Conservation (phyloP, 2,329 filamentous ascomycete species). For the Graphilbum fragrans region DNA sequence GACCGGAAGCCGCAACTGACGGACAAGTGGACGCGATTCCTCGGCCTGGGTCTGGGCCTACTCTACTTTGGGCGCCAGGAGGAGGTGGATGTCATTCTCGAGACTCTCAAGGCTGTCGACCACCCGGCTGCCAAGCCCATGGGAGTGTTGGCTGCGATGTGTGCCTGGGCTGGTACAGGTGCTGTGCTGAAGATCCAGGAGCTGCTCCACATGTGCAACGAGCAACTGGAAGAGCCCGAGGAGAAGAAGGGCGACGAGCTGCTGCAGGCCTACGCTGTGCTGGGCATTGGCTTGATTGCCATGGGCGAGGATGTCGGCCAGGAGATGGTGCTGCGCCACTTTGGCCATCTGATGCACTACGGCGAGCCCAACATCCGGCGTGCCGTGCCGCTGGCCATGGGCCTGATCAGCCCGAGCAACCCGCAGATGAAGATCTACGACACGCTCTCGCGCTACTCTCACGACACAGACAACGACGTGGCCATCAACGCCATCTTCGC, state of each 20-base stretch:
- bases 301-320: slow-evolving; percentile 99
- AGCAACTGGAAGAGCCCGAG: slow-evolving; percentile 87
- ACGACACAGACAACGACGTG: slow-evolving; percentile 97
- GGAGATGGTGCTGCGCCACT: slow-evolving; percentile 96
- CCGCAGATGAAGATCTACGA: slow-evolving; percentile 99
- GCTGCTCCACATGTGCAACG: slow-evolving; percentile 93
- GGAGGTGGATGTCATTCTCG: slow-evolving; percentile 94
- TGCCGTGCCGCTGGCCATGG: slow-evolving; percentile 92
- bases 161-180: slow-evolving; percentile 94
- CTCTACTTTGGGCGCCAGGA: slow-evolving; percentile 96
- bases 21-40: slow-evolving; percentile 96
- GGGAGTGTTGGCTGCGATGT: slow-evolving; percentile 86
- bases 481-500: slow-evolving; percentile 98
- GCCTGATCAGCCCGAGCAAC: slow-evolving; percentile 91
- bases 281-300: slow-evolving; percentile 84
- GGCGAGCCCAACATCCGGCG: slow-evolving; percentile 95
- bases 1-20: slow-evolving; percentile 83
- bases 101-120: slow-evolving; percentile 92
- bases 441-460: slow-evolving; percentile 90
- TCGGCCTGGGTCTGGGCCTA: slow-evolving; percentile 84
- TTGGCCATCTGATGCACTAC: slow-evolving; percentile 98
- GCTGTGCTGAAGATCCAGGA: slow-evolving; percentile 96
- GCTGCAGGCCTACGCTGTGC: slow-evolving; percentile 88
- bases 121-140: slow-evolving; percentile 97
- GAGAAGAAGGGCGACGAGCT: slow-evolving; percentile 94